These are phyloP conservation scores for Rehmannia glutinosa DNA, from an alignment of 257 asterid species.

Conservation along the genomic window DNA sequence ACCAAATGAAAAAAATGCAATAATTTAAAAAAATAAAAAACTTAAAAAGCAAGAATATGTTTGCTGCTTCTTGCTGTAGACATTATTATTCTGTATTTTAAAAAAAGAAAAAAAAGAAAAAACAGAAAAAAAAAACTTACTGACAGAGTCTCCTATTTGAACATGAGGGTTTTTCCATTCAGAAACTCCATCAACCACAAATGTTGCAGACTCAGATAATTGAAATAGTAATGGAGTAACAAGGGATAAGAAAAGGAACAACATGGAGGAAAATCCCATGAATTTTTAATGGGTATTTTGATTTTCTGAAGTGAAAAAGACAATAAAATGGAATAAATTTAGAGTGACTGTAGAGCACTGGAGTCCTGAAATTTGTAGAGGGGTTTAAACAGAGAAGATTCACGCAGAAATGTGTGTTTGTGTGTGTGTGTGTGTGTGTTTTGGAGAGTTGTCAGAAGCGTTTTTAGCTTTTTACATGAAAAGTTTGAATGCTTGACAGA, in stretches of 20 bases:
- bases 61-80: neutral
- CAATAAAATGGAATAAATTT: neutral
- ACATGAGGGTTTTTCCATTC: conserved; percentile 69
- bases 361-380: conserved; percentile 17
- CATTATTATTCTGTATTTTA: neutral
- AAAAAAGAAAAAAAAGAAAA: neutral
- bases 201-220: conserved; percentile 43
- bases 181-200: conserved; percentile 75
- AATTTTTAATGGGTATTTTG: neutral
- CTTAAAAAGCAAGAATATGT: neutral
- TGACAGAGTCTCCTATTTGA: conserved; percentile 73
- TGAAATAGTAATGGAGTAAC: conserved; percentile 26
- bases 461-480: conserved; percentile 42
- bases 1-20: neutral
- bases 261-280: conserved; percentile 33
- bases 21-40: neutral
- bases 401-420: conserved; percentile 16
- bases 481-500: conserved; percentile 33
- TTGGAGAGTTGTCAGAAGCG: conserved; percentile 47
- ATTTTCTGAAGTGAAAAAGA: neutral
- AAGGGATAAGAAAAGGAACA: conserved; percentile 27
- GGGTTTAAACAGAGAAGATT: neutral
- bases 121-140: conserved; percentile 38
- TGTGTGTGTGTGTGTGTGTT: conserved; percentile 19
- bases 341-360: neutral